Evolutionary conservation across 2,329 filamentous ascomycete species (phyloP).

Genomic region (Exophiala oligosperma): DNA sequence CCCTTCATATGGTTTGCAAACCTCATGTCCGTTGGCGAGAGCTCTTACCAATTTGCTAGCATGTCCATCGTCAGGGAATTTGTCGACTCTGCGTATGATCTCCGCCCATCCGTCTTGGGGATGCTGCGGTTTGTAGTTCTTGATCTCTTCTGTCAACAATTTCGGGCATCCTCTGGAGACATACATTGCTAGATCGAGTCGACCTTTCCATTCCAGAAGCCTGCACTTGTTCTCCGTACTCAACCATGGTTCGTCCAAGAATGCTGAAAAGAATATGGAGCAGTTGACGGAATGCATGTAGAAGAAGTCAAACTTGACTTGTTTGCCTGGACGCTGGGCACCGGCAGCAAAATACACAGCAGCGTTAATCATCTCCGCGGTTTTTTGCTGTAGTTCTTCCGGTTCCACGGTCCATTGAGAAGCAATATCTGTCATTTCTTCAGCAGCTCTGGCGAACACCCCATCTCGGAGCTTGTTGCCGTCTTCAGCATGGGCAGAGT

Average conservation of each 20-base stretch:
- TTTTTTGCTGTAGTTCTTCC: slow-evolving; percentile 58
- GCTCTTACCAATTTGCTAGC: slow-evolving; percentile 72
- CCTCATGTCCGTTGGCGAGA: slow-evolving; percentile 63
- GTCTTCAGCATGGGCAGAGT: slow-evolving; percentile 54
- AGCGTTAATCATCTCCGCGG: slow-evolving; percentile 70
- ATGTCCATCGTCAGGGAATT: slow-evolving; percentile 73
- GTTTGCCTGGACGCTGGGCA: slow-evolving; percentile 64
- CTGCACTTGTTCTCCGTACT: slow-evolving; percentile 61
- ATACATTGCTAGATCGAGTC: slow-evolving; percentile 73
- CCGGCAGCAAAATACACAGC: slow-evolving; percentile 59
- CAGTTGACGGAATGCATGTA: slow-evolving; percentile 75
- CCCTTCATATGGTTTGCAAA: slow-evolving; percentile 38
- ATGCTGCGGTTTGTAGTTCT: slow-evolving; percentile 57
- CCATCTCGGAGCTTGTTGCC: slow-evolving; percentile 68
- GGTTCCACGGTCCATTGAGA: slow-evolving; percentile 58
- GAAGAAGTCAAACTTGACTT: slow-evolving; percentile 80
- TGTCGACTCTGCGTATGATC: slow-evolving; percentile 48
- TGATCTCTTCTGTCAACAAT: slow-evolving; percentile 61
- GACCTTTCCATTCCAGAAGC: slow-evolving; percentile 78
- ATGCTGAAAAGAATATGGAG: slow-evolving; percentile 69
- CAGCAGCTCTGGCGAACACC: slow-evolving; percentile 61
- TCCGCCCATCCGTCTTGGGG: slow-evolving; percentile 41
- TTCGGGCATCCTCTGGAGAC: slow-evolving; percentile 65
- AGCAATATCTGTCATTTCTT: slow-evolving; percentile 64
- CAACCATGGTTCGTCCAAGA: slow-evolving; percentile 62